phyloP scores from a whole-genome alignment of 257 asterid species.

The Scutellaria barbata region DNA sequence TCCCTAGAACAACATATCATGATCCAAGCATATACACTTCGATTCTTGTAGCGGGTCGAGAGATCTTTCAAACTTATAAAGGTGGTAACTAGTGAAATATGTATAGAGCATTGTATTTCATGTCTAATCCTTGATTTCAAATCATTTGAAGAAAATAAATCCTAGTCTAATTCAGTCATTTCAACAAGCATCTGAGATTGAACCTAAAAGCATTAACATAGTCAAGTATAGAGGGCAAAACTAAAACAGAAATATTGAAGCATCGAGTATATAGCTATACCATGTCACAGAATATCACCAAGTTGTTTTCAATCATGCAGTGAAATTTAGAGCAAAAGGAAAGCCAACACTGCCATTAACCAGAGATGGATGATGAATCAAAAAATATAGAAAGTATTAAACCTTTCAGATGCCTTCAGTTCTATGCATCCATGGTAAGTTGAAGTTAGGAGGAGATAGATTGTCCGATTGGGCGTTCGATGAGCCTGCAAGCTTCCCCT shows the following conservation, averaged over 20 bases:
- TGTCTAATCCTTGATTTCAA: constrained; percentile 24
- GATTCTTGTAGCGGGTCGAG: background rate
- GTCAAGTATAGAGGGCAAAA: background rate
- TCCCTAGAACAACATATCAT: background rate
- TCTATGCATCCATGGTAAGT: constrained; percentile 52
- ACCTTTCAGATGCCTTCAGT: constrained; percentile 48
- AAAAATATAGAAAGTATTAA: constrained; percentile 26
- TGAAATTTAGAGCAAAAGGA: constrained; percentile 31
- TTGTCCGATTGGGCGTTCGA: constrained; percentile 43
- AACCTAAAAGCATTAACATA: constrained; percentile 22
- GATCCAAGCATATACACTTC: too few relatives aligned
- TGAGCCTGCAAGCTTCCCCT: constrained; percentile 72
- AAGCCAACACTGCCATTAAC: constrained; percentile 30
- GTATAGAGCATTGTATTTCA: too few relatives aligned
- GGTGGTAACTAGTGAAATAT: background rate
- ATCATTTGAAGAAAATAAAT: background rate
- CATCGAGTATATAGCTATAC: constrained; percentile 39
- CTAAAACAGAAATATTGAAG: constrained; percentile 1
- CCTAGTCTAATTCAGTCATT: constrained; percentile 27
- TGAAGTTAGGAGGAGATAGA: constrained; percentile 45
- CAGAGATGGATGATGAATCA: constrained; percentile 32
- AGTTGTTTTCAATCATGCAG: constrained; percentile 33
- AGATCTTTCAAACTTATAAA: constrained; percentile 22
- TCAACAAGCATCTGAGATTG: constrained; percentile 23
- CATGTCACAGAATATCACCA: constrained; percentile 35